Percentiles rank a stretch among this genome's conserved stretches.
phyloP scores from a whole-genome alignment of 306 rosid genomes.

The Boehmeria nivea region DNA sequence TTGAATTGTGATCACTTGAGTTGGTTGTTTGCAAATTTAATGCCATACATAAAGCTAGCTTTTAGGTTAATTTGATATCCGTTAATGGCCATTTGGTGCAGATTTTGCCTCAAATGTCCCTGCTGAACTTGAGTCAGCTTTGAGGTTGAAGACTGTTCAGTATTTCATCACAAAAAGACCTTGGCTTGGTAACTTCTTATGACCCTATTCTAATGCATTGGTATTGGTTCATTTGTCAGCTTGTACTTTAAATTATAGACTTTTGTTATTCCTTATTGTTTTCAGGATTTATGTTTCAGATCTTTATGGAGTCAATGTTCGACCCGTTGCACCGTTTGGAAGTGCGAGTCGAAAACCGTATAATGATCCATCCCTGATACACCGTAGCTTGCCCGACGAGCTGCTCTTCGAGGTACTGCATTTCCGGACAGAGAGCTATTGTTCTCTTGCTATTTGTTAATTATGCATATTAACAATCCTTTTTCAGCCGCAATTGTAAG shows the following conservation, averaged over 20 bases:
- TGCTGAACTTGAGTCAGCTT: conserved; percentile 69
- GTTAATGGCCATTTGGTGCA: conserved; percentile 25
- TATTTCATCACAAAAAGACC: conserved; percentile 82
- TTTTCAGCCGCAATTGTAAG: too few species aligned
- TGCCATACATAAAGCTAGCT: too few species aligned
- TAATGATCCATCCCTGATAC: conserved; percentile 67
- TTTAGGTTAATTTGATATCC: too few species aligned
- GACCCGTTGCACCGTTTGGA: conserved; percentile 94
- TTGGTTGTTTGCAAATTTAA: too few species aligned
- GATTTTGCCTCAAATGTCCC: conserved; percentile 54
- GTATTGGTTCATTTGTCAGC: not conserved
- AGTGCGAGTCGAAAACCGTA: conserved; percentile 70
- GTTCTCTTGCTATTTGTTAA: not conserved
- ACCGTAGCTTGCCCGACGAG: conserved; percentile 79
- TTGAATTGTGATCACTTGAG: too few species aligned
- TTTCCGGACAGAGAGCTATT: conserved; percentile 6
- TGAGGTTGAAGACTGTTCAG: conserved; percentile 66
- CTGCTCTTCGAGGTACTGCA: conserved; percentile 76
- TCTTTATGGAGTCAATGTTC: conserved; percentile 89
- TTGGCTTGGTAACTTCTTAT: conserved; percentile 74
- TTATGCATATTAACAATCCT: conserved; percentile 2
- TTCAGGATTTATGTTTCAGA: conserved; percentile 60
- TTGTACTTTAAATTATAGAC: conserved; percentile 6
- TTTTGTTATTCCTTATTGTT: conserved; percentile 29
- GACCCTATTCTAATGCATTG: not conserved